phyloP scores from a whole-genome alignment of 352 stramenopile genomes.

The Pythium monospermum region DNA sequence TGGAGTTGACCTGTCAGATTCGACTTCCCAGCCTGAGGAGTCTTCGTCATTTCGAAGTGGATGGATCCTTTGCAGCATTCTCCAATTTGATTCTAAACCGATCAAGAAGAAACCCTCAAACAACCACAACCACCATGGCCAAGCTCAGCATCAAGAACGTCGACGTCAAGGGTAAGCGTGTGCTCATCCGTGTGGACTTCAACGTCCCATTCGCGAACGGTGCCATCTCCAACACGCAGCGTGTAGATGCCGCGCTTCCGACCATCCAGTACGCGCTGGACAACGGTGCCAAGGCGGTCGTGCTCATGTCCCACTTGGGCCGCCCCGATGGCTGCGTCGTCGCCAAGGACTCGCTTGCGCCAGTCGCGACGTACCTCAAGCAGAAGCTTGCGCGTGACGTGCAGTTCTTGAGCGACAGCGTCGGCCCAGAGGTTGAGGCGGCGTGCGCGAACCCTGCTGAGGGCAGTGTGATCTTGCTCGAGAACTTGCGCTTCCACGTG shows the following conservation, averaged over 20 bases:
- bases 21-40: background rate
- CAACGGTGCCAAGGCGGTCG: conserved; percentile 96
- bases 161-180: conserved; percentile 95
- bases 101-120: too few relatives aligned
- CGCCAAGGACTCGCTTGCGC: conserved; percentile 95
- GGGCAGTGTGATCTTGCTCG: conserved; percentile 93
- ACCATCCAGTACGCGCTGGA: conserved; percentile 97
- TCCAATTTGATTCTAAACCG: conserved; percentile 18
- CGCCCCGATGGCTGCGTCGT: conserved; percentile 93
- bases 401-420: conserved; percentile 94
- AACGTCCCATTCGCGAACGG: conserved; percentile 98
- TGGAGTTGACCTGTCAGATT: conserved; percentile 10
- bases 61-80: conserved; percentile 7
- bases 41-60: background rate
- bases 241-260: conserved; percentile 95
- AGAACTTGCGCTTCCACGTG: conserved; percentile 99
- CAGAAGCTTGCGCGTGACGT: conserved; percentile 90
- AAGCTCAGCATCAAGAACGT: conserved; percentile 91
- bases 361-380: conserved; percentile 91
- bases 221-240: conserved; percentile 98
- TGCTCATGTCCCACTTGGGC: conserved; percentile 98
- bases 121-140: conserved; percentile 39
- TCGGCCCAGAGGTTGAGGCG: conserved; percentile 88
- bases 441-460: conserved; percentile 59
- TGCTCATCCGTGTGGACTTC: conserved; percentile 99